phyloP scores from a whole-genome alignment of 768 basidiomycete species.

The Candolleomyces eurysporus region DNA sequence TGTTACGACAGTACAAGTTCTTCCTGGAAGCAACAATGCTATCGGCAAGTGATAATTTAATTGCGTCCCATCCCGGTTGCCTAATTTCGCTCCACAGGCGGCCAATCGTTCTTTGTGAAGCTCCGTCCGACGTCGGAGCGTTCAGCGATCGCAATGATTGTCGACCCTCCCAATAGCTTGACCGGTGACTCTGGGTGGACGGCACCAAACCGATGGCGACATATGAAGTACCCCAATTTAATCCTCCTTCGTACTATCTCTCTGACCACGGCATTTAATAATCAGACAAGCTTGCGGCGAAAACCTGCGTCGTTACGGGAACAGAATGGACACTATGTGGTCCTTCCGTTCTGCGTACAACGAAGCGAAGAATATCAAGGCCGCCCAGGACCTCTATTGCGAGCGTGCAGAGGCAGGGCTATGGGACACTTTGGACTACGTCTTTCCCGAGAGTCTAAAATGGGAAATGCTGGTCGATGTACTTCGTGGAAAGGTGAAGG shows the following conservation, averaged over 20 bases:
- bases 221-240: constrained; percentile 62
- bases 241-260: background rate
- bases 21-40: constrained; percentile 75
- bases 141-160: constrained; percentile 75
- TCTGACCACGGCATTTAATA: constrained; percentile 9
- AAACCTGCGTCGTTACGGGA: constrained; percentile 44
- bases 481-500: constrained; percentile 84
- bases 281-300: constrained; percentile 64
- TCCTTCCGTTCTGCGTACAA: constrained; percentile 77
- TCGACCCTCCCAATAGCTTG: constrained; percentile 77
- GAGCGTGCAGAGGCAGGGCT: constrained; percentile 50
- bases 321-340: constrained; percentile 80
- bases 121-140: constrained; percentile 74
- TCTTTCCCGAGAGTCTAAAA: constrained; percentile 70
- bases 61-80: background rate
- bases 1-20: constrained; percentile 78
- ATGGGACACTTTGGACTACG: constrained; percentile 34
- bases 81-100: constrained; percentile 45
- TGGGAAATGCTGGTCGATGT: constrained; percentile 84
- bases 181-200: constrained; percentile 39
- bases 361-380: constrained; percentile 65
- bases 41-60: constrained; percentile 49
- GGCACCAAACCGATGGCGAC: constrained; percentile 63
- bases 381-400: constrained; percentile 72
- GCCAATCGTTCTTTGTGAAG: constrained; percentile 88